phyloP scores from a whole-genome alignment of 345 rosid species.

The Salix exigua region DNA sequence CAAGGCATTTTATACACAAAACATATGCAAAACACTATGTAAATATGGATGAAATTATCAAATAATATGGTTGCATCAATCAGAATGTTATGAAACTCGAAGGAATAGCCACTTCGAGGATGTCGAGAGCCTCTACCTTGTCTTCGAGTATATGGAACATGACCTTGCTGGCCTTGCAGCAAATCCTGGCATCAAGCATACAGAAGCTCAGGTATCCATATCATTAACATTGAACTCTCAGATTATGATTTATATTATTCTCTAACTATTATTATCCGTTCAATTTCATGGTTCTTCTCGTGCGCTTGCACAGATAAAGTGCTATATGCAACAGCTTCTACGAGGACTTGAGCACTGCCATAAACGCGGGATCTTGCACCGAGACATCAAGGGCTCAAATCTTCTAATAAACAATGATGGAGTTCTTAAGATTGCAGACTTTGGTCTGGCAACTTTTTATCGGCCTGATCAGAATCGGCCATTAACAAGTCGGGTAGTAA shows the following conservation, averaged over 20 bases:
- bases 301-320: slow-evolving; percentile 54
- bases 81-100: slow-evolving; percentile 88
- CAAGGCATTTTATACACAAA: too few species aligned
- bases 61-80: too few species aligned
- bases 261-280: background rate
- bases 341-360: slow-evolving; percentile 89
- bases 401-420: slow-evolving; percentile 68
- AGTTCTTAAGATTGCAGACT: slow-evolving; percentile 86
- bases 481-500: slow-evolving; percentile 85
- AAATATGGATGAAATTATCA: too few species aligned
- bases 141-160: slow-evolving; percentile 95
- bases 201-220: slow-evolving; percentile 63
- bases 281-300: background rate
- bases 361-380: slow-evolving; percentile 69
- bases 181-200: slow-evolving; percentile 65
- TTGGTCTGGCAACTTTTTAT: slow-evolving; percentile 69
- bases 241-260: too few species aligned
- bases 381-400: slow-evolving; percentile 94
- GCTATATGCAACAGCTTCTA: slow-evolving; percentile 70
- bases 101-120: slow-evolving; percentile 69
- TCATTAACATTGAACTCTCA: background rate
- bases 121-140: slow-evolving; percentile 80
- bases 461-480: slow-evolving; percentile 53
- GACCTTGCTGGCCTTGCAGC: slow-evolving; percentile 84
- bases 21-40: too few species aligned